A percentile compares a stretch with the other conserved stretches of the same genome.
Conservation (phyloP, 345 rosid species). For the Dipteronia sinensis region DNA sequence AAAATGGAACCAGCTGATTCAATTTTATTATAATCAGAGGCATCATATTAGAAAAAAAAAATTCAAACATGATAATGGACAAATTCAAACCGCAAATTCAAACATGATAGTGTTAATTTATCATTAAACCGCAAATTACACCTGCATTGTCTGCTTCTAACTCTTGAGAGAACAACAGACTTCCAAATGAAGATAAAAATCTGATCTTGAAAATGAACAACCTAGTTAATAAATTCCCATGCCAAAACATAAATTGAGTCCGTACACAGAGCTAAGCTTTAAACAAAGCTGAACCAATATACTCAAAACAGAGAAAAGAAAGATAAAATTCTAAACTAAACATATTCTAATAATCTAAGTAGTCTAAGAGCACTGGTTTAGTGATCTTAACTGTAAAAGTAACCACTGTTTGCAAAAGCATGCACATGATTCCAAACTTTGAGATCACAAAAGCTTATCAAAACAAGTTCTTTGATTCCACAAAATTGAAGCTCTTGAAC, state of each 20-base stretch:
- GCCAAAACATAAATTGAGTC: constrained; percentile 13
- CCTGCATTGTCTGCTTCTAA: background rate
- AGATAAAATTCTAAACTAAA: background rate
- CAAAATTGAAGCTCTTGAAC: constrained; percentile 30
- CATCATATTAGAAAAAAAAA: too few relatives aligned
- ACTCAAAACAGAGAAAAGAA: background rate
- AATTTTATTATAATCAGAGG: too few relatives aligned
- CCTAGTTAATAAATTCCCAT: background rate
- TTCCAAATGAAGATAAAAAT: background rate
- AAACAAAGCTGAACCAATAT: background rate
- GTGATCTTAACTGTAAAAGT: constrained; percentile 31
- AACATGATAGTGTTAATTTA: too few relatives aligned
- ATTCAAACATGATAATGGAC: too few relatives aligned
- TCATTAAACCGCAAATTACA: background rate
- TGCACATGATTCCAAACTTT: constrained; percentile 32
- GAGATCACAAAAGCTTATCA: constrained; percentile 34
- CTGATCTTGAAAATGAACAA: constrained; percentile 7
- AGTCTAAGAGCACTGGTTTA: constrained; percentile 11
- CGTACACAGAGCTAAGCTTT: background rate
- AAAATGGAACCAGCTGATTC: too few relatives aligned
- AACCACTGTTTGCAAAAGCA: constrained; percentile 32
- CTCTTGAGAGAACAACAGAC: background rate
- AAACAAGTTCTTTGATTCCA: constrained; percentile 25
- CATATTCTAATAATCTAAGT: background rate
- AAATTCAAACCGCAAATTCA: too few relatives aligned